These are phyloP conservation scores for Ajuga reptans DNA, from an alignment of 305 asterid species.

Conservation along the genomic window DNA sequence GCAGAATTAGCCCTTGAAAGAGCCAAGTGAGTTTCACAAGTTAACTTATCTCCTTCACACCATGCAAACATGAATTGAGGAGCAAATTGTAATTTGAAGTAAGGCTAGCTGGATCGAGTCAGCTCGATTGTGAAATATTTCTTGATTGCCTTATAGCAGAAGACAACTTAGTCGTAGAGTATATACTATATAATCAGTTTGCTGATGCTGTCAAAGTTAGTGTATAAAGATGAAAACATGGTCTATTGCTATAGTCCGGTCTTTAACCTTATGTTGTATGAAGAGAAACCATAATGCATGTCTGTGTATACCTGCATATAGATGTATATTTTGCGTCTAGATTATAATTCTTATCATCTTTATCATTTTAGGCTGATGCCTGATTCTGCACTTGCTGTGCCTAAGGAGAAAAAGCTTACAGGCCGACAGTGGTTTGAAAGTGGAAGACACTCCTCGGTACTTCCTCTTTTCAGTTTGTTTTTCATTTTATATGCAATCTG, in stretches of 20 bases:
- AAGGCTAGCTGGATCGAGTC: not conserved
- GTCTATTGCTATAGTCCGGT: not conserved
- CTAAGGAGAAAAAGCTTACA: conserved; percentile 81
- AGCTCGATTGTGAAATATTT: no score
- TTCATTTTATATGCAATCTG: not conserved
- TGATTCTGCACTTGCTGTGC: conserved; percentile 69
- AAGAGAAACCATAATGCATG: not conserved
- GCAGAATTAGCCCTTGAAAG: conserved; percentile 94
- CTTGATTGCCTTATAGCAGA: not conserved
- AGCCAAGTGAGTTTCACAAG: conserved; percentile 73
- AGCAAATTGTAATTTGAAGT: not conserved
- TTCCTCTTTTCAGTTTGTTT: conserved; percentile 18
- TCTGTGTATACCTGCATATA: not conserved
- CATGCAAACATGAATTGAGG: conserved; percentile 10
- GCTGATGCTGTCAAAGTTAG: conserved; percentile 3
- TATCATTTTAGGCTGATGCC: conserved; percentile 71
- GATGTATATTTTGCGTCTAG: not conserved
- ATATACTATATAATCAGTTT: not conserved
- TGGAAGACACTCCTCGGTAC: conserved; percentile 67
- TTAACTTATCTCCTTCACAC: conserved; percentile 19
- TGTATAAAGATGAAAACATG: not conserved
- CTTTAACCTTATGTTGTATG: not conserved
- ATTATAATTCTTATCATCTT: conserved; percentile 4
- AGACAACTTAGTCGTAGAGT: not conserved
- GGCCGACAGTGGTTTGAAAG: conserved; percentile 98